phyloP scores from a whole-genome alignment of 371 early-diverging fungal species.

The Lichtheimia corymbifera region DNA sequence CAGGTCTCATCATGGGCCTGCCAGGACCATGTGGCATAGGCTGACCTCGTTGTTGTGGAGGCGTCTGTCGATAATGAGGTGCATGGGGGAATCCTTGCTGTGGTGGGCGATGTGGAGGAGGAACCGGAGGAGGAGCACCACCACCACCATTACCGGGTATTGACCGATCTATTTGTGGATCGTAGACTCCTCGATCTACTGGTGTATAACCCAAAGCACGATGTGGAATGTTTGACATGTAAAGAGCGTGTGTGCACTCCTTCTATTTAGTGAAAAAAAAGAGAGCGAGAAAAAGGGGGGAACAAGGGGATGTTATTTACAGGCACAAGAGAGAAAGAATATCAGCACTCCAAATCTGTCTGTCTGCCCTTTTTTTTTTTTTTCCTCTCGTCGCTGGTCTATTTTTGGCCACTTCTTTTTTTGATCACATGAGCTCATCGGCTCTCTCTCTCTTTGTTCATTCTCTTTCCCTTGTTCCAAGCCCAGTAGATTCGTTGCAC shows the following conservation, averaged over 20 bases:
- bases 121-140: neutral
- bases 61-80: neutral
- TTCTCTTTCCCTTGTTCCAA: too few relatives aligned
- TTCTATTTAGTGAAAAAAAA: neutral
- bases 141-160: too few relatives aligned
- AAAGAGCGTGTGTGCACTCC: neutral
- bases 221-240: conserved; percentile 1
- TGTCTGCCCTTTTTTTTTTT: too few relatives aligned
- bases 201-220: neutral
- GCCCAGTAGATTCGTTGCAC: too few relatives aligned
- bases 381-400: too few relatives aligned
- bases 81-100: neutral
- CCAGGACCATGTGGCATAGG: conserved; percentile 2
- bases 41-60: conserved; percentile 2
- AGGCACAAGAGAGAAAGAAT: too few relatives aligned
- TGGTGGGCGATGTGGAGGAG: conserved; percentile 1
- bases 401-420: too few relatives aligned
- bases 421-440: too few relatives aligned
- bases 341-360: too few relatives aligned
- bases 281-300: neutral
- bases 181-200: neutral
- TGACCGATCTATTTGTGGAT: conserved; percentile 1
- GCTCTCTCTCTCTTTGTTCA: too few relatives aligned
- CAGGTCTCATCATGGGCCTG: too few relatives aligned
- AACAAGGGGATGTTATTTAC: neutral